Conservation (phyloP, 2,329 filamentous ascomycete genomes). For the Sclerotinia trifoliorum region DNA sequence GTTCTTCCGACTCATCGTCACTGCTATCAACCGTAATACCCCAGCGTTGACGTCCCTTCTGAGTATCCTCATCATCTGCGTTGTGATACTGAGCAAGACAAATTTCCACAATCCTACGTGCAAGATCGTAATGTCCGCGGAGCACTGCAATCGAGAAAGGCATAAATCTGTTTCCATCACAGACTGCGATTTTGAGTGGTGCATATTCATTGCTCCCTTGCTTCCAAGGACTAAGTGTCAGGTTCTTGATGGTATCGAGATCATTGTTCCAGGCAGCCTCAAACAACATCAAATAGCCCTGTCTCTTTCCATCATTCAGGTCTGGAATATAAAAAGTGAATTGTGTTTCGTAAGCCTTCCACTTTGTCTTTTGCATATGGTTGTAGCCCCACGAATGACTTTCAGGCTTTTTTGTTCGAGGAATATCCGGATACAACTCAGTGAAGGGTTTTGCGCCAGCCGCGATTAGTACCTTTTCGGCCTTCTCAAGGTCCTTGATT, state of each 20-base stretch:
- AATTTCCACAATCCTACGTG: slow-evolving; percentile 68
- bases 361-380: not conserved
- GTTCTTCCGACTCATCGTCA: slow-evolving; percentile 36
- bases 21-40: slow-evolving; percentile 48
- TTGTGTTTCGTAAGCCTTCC: slow-evolving; percentile 28
- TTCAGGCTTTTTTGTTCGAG: not conserved
- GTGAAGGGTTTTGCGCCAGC: slow-evolving; percentile 65
- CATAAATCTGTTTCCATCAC: slow-evolving; percentile 46
- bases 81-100: slow-evolving; percentile 65
- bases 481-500: slow-evolving; percentile 51
- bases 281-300: slow-evolving; percentile 66
- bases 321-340: slow-evolving; percentile 38
- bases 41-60: slow-evolving; percentile 37
- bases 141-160: slow-evolving; percentile 69
- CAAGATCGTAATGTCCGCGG: slow-evolving; percentile 62
- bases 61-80: slow-evolving; percentile 39
- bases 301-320: slow-evolving; percentile 52
- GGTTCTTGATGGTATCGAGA: slow-evolving; percentile 59
- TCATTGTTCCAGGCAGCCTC: slow-evolving; percentile 75
- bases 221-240: slow-evolving; percentile 61
- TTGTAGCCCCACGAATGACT: not conserved
- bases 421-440: slow-evolving; percentile 59
- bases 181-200: slow-evolving; percentile 63
- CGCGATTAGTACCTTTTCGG: slow-evolving; percentile 55
- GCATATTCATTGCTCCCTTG: slow-evolving; percentile 49